Evolutionary conservation across 2,329 filamentous ascomycete species (phyloP).

Genomic region (Zarea fungicola): DNA sequence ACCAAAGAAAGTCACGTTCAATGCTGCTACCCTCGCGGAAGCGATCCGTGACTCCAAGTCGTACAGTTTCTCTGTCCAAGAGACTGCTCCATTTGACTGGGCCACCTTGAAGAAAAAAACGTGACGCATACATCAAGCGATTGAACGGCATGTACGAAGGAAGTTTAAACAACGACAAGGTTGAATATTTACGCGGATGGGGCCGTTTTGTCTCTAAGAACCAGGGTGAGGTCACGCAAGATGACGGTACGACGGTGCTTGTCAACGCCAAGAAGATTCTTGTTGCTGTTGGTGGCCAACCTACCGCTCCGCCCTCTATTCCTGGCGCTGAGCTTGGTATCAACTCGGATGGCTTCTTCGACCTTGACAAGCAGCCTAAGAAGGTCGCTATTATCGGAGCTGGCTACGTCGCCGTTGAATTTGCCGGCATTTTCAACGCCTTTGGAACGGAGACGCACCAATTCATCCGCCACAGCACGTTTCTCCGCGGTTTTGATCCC

Average conservation of each 20-base stretch:
- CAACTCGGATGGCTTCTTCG: conserved; percentile 85
- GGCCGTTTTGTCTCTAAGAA: conserved; percentile 65
- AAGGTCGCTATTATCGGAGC: conserved; percentile 80
- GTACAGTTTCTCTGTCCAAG: conserved; percentile 71
- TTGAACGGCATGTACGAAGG: conserved; percentile 85
- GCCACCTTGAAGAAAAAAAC: conserved; percentile 72
- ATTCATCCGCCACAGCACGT: conserved; percentile 76
- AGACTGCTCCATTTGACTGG: conserved; percentile 77
- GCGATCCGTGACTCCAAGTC: conserved; percentile 70
- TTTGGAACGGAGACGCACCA: conserved; percentile 80
- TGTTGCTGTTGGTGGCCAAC: conserved; percentile 72
- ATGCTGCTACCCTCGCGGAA: conserved; percentile 74
- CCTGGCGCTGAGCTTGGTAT: conserved; percentile 71
- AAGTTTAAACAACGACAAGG: conserved; percentile 76
- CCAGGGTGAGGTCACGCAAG: conserved; percentile 67
- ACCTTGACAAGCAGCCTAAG: conserved; percentile 72
- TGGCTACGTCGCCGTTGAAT: conserved; percentile 85
- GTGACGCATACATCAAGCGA: conserved; percentile 74
- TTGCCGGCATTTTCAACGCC: conserved; percentile 86
- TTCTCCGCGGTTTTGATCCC: conserved; percentile 76
- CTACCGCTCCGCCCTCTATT: conserved; percentile 59
- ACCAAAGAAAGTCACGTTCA: conserved; percentile 84
- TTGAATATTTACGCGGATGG: conserved; percentile 75
- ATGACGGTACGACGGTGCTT: conserved; percentile 64
- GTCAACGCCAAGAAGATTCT: conserved; percentile 83